phyloP scores from a whole-genome alignment of 225 moss, liverwort and hornwort genomes.

The Physcomitrium patens region DNA sequence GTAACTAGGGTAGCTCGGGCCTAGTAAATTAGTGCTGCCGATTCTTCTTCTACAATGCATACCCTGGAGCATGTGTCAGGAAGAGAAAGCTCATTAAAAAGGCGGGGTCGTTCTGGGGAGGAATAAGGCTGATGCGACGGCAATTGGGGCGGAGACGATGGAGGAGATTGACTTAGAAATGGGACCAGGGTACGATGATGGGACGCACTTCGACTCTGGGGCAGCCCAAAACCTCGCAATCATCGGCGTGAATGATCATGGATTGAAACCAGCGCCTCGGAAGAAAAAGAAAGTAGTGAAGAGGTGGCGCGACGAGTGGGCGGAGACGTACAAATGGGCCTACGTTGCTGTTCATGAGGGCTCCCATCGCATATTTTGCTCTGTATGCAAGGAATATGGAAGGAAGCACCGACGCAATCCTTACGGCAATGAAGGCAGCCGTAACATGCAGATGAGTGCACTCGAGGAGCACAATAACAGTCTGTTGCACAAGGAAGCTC shows the following conservation, averaged over 20 bases:
- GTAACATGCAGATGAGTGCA: slow-evolving; percentile 99
- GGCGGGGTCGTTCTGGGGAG: slow-evolving; percentile 29
- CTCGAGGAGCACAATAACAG: slow-evolving; percentile 99
- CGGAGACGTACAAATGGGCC: slow-evolving; percentile 99
- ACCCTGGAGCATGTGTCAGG: slow-evolving; percentile 49
- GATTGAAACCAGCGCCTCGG: slow-evolving; percentile 85
- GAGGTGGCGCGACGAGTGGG: slow-evolving; percentile 99
- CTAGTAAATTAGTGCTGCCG: slow-evolving; percentile 11
- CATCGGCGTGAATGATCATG: slow-evolving; percentile 62
- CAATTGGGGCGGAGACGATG: slow-evolving; percentile 68
- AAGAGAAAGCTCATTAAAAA: slow-evolving; percentile 43
- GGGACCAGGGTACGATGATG: slow-evolving; percentile 92
- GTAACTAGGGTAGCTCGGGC: slow-evolving; percentile 17
- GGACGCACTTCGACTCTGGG: slow-evolving; percentile 70
- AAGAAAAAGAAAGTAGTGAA: slow-evolving; percentile 99
- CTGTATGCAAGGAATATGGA: slow-evolving; percentile 97
- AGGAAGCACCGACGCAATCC: slow-evolving; percentile 96
- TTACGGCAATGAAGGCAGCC: slow-evolving; percentile 98
- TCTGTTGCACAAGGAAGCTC: slow-evolving; percentile 92
- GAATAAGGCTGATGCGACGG: slow-evolving; percentile 49
- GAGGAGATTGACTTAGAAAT: slow-evolving; percentile 99
- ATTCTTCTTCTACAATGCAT: slow-evolving; percentile 41
- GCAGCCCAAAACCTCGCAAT: slow-evolving; percentile 60
- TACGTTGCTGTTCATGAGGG: slow-evolving; percentile 90
- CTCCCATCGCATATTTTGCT: slow-evolving; percentile 95